Base-by-base conservation (phyloP, 805 yeast species). In the Scheffersomyces lignosus region DNA sequence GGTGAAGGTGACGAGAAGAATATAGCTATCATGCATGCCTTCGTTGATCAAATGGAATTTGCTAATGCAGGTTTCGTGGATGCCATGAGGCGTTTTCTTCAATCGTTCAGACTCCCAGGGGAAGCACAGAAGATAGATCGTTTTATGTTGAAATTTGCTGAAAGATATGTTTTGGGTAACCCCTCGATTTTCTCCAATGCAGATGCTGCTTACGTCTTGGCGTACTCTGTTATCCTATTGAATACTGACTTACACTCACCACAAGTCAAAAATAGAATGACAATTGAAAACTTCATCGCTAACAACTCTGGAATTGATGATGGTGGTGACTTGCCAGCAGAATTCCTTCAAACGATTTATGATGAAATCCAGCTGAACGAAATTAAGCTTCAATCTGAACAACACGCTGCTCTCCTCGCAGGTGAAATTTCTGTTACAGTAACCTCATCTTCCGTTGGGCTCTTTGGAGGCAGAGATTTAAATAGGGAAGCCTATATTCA, bases 101-200 rank as follows among this genome's bases (percentile, higher is more conserved):
- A 95, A 55, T 74, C 80, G 32, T 95, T 93, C 66, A 75, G 99
- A 58, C 73, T 93, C 41, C 99, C 99, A 2, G 99, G 99, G 34
- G 99, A 93, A 64, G 90, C 96, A 4, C 99, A 93, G 65, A 91
- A 93, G 55, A 91, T 93, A 56, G 99, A 93, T 70, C 76, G 99
- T 50, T 88, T 82, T 56, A 87, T 95, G 96, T 77, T 93, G 58
- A 91, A 93, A 55, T 95, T 95, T 69, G 99, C 99, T 4, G 96
- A 88, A 61, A 75, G 95, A 48, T 93, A 82, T 56, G 81, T 82
- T 15, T 81, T 85, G 46, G 96, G 91, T 43, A 93, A 93, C 56
- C 96, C 96, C 7, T 71, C 71, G n/a, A 73, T 82, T 0, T 91
- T 91, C 60, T 81, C 96, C 0, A 87, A 87, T 52, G 96, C 98